phyloP scores from a whole-genome alignment of 164 flowering plant genomes.

The Vitis rotundifolia region DNA sequence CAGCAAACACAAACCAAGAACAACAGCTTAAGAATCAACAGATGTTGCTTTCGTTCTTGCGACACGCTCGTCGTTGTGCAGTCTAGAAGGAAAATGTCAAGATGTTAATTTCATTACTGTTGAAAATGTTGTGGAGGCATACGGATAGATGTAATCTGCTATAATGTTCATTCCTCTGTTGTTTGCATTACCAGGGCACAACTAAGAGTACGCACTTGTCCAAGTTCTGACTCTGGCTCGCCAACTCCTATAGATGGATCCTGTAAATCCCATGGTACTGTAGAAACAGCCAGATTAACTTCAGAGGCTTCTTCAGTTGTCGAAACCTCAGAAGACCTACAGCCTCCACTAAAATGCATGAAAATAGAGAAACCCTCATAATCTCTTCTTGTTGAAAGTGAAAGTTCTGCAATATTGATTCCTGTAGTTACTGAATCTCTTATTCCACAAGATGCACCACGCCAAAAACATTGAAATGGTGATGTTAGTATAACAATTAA shows the following conservation, averaged over 20 bases:
- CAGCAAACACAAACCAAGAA: too few species aligned
- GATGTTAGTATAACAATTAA: slow-evolving; percentile 33
- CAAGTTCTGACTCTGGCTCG: slow-evolving; percentile 23
- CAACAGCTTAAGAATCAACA: slow-evolving; percentile 45
- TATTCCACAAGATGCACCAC: slow-evolving; percentile 27
- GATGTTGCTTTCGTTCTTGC: slow-evolving; percentile 73
- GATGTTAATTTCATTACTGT: too few species aligned
- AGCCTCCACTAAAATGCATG: slow-evolving; percentile 61
- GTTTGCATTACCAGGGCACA: slow-evolving; percentile 52
- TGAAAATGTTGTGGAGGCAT: too few species aligned
- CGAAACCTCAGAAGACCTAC: slow-evolving; percentile 52
- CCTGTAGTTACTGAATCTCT: slow-evolving; percentile 26
- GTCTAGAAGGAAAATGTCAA: slow-evolving; percentile 84
- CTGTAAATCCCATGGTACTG: slow-evolving; percentile 34
- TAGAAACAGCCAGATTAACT: slow-evolving; percentile 25
- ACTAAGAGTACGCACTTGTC: slow-evolving; percentile 28
- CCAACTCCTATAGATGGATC: slow-evolving; percentile 14
- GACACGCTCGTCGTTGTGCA: slow-evolving; percentile 80
- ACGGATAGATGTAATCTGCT: too few species aligned
- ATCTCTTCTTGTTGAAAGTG: slow-evolving; percentile 28
- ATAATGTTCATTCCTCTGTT: too few species aligned
- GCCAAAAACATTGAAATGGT: slow-evolving; percentile 33
- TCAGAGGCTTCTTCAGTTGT: slow-evolving; percentile 25
- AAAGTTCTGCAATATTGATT: slow-evolving; percentile 32
- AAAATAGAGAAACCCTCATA: slow-evolving; percentile 68